Base-by-base conservation (phyloP, 2,329 filamentous ascomycete genomes). In the Chalaropsis ovoidea region DNA sequence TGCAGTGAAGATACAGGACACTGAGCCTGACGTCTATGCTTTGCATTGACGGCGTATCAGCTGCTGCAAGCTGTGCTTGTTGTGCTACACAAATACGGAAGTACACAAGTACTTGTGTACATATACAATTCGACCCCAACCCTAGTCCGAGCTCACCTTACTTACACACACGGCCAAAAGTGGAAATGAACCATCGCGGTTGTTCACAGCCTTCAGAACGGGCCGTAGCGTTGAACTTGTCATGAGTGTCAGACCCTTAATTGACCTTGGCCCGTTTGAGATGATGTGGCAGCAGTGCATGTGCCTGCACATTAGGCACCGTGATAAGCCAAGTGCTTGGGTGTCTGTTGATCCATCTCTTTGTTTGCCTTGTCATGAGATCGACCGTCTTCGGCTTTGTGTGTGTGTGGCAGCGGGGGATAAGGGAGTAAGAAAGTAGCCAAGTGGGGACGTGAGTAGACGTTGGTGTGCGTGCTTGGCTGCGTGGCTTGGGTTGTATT, bases 251-350 rank as follows among this genome's bases (percentile, higher is more conserved):
- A 58, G 54, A 58, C 54, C 54, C 31, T 35, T 39, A 39, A 58
- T 10, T 31, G 54, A 27, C 27, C 54, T 5, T 58, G 27, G 13
- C 27, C 54, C 6, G 54, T 39, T 58, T 58, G 54, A 39, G 54
- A 39, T 58, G 54, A 58, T 58, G 54, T 58, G 54, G 54, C 54
- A 58, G 54, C 54, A 58, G 54, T 19, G 54, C 54, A 58, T 39
- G 54, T 11, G 8, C 19, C 24, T 52, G 47, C 19, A 17, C 47
- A 24, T 52, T 52, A 52, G 47, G 47, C 47, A 52, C 47, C 19
- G 47, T 52, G 47, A 27, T 52, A 52, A 52, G 11, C 47, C 19
- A 27, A 7, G n/a, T 22, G n/a, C 13, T 10, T 22, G 19, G 47
- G n/a, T 52, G 47, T 27, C 1, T 58, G 54, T 35, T 58, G 15